phyloP scores from a whole-genome alignment of 805 yeast species.

The Pichia eremophila region DNA sequence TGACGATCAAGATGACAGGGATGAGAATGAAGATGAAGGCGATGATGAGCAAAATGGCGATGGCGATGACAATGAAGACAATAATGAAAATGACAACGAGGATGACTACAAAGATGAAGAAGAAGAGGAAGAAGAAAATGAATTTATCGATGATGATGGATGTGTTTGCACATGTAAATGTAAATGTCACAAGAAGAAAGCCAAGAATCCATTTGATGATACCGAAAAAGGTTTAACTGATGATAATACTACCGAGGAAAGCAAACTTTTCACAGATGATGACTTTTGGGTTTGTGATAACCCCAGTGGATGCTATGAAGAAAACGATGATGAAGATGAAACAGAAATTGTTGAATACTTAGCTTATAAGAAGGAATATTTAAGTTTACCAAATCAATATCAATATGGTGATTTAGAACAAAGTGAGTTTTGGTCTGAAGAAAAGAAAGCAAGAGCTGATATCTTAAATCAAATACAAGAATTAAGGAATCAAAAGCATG shows the following conservation, averaged over 20 bases:
- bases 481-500: neutral
- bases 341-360: neutral
- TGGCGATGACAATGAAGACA: neutral
- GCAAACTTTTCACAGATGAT: neutral
- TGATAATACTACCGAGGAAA: too few species aligned
- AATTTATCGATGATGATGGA: neutral
- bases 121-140: neutral
- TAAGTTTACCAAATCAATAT: constrained; percentile 1
- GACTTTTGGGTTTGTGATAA: neutral
- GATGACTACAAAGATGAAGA: neutral
- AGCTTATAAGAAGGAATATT: neutral
- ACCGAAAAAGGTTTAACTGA: too few species aligned
- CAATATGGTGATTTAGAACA: neutral
- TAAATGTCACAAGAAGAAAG: neutral
- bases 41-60: neutral
- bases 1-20: neutral
- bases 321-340: constrained; percentile 1
- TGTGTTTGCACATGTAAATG: neutral
- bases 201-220: too few species aligned
- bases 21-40: neutral
- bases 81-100: neutral
- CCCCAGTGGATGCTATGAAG: neutral
- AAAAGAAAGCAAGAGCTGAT: constrained; percentile 12
- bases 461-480: constrained; percentile 7
- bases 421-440: constrained; percentile 11